These are phyloP conservation scores for Paramecium bursaria DNA, from an alignment of 73 alveolate genomes.

Conservation along the genomic window DNA sequence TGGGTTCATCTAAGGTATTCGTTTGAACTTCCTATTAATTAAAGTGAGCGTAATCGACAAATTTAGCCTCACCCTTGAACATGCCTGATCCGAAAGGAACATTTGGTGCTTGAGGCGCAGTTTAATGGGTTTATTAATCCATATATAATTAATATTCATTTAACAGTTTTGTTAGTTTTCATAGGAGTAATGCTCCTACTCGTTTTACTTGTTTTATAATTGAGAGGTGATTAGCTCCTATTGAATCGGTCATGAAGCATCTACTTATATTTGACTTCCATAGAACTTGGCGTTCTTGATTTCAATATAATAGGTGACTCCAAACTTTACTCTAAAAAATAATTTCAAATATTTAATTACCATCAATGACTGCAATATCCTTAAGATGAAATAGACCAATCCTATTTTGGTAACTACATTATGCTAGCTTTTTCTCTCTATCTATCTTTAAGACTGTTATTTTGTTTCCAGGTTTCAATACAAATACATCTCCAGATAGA, in stretches of 20 bases:
- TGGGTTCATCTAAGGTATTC: slow-evolving; percentile 93
- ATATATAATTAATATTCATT: no score
- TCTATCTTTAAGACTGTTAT: slow-evolving; percentile 20
- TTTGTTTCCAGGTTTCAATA: slow-evolving; percentile 49
- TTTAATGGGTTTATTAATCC: no score
- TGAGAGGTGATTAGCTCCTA: not conserved
- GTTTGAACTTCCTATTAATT: slow-evolving; percentile 36
- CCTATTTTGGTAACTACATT: slow-evolving; percentile 54
- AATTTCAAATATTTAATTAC: slow-evolving; percentile 5
- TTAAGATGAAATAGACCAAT: slow-evolving; percentile 19
- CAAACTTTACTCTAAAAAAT: slow-evolving; percentile 4
- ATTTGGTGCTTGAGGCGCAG: no score
- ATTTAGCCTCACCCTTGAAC: slow-evolving; percentile 54
- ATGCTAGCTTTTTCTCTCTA: not conserved
- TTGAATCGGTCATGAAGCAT: not conserved
- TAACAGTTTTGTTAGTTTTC: no score
- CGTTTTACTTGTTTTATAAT: not conserved
- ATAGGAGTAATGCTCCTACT: not conserved
- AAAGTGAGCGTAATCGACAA: slow-evolving; percentile 59
- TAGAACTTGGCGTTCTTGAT: slow-evolving; percentile 32
- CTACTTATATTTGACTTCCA: not conserved
- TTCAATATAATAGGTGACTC: not conserved
- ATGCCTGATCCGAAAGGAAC: slow-evolving; percentile 55
- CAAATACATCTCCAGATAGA: slow-evolving; percentile 41
- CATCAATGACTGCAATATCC: slow-evolving; percentile 52